Evolutionary conservation across 2,329 filamentous ascomycete genomes (phyloP).

Genomic region (Colletotrichum echinochloae): DNA sequence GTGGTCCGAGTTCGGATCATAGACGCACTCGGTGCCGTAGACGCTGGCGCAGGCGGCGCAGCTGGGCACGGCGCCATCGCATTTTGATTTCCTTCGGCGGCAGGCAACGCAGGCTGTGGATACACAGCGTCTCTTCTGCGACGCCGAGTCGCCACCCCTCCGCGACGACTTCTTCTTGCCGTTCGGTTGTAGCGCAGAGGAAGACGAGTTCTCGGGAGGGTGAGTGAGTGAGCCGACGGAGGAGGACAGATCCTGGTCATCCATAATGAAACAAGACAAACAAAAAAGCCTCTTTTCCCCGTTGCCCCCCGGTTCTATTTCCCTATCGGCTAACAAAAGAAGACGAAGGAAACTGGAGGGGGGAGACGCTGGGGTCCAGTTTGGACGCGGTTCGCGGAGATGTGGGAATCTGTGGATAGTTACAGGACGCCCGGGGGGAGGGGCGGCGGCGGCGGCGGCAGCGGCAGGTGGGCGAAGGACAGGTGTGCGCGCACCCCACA

Average conservation of each 20-base stretch:
- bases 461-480: conserved; percentile 6
- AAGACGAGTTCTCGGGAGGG: conserved; percentile 2
- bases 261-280: conserved; percentile 16
- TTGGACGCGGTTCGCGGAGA: conserved; percentile 22
- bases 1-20: conserved; percentile 96
- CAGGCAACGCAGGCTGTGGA: conserved; percentile 89
- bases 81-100: conserved; percentile 84
- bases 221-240: conserved; percentile 15
- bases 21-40: conserved; percentile 90
- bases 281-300: not conserved
- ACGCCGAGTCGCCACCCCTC: conserved; percentile 59
- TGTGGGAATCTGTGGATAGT: conserved; percentile 33
- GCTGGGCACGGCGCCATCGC: conserved; percentile 89
- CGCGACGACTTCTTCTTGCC: conserved; percentile 64
- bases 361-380: conserved; percentile 21
- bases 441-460: conserved; percentile 14
- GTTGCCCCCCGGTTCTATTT: not conserved
- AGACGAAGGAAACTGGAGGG: not conserved
- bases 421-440: conserved; percentile 2
- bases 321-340: not conserved
- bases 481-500: conserved; percentile 14
- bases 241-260: conserved; percentile 21
- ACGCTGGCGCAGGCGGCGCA: conserved; percentile 97
- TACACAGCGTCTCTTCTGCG: conserved; percentile 79
- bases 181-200: conserved; percentile 33